Evolutionary conservation across 257 asterid genomes (phyloP).

Genomic region (Nicotiana otophora): DNA sequence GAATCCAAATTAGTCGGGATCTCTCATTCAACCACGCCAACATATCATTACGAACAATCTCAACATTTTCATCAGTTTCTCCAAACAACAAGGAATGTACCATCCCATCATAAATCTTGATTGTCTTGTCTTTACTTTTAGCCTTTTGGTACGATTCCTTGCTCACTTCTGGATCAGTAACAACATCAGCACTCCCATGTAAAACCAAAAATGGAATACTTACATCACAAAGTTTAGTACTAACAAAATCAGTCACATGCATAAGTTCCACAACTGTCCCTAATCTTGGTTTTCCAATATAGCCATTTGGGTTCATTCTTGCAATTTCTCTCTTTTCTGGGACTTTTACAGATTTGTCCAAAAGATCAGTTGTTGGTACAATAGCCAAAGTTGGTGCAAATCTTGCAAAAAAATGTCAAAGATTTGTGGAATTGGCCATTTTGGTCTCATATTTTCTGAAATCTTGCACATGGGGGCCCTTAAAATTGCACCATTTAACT

Average conservation of each 20-base stretch:
- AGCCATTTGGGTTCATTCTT: constrained; percentile 58
- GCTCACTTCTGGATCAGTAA: constrained; percentile 82
- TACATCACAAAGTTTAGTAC: constrained; percentile 49
- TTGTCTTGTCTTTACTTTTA: constrained; percentile 57
- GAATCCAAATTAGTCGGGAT: neutral
- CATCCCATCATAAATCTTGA: constrained; percentile 82
- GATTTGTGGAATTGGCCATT: constrained; percentile 67
- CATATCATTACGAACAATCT: constrained; percentile 51
- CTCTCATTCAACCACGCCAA: constrained; percentile 61
- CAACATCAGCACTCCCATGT: constrained; percentile 73
- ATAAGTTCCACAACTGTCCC: constrained; percentile 68
- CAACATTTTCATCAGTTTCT: constrained; percentile 79
- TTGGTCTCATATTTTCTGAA: constrained; percentile 64
- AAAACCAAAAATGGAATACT: constrained; percentile 54
- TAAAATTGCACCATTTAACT: constrained; percentile 56
- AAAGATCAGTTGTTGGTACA: constrained; percentile 68
- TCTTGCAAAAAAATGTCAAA: constrained; percentile 45
- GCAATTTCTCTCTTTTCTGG: constrained; percentile 50
- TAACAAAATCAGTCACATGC: constrained; percentile 59
- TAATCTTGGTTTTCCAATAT: constrained; percentile 65
- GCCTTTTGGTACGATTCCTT: constrained; percentile 63
- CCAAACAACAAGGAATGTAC: constrained; percentile 80
- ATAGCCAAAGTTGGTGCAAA: constrained; percentile 59
- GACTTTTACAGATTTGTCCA: constrained; percentile 72
- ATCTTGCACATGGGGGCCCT: constrained; percentile 78